These are phyloP conservation scores for Kazachstania sp. DNA, from an alignment of 1,139 yeast species.

Conservation along the genomic window DNA sequence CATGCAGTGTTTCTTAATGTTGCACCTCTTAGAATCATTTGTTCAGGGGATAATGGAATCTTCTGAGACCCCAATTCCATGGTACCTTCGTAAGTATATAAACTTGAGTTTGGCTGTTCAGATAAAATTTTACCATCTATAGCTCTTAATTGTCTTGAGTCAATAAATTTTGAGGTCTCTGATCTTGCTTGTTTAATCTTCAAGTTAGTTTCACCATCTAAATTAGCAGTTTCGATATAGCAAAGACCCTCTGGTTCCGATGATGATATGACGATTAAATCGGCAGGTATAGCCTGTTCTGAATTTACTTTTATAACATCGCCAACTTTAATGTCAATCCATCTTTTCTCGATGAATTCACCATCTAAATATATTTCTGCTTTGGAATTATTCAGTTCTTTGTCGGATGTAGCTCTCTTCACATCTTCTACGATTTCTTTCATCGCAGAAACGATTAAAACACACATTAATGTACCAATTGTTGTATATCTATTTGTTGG, in stretches of 20 bases:
- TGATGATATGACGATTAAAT: conserved; percentile 70
- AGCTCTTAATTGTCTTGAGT: conserved; percentile 52
- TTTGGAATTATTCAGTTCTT: conserved; percentile 73
- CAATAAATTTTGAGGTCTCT: conserved; percentile 69
- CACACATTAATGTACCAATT: conserved; percentile 79
- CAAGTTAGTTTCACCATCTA: conserved; percentile 96
- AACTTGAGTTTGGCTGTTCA: conserved; percentile 89
- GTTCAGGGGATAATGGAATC: conserved; percentile 81
- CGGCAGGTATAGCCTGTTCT: conserved; percentile 94
- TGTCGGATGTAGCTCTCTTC: conserved; percentile 82
- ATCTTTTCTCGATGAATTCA: conserved; percentile 54
- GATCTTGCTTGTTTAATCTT: conserved; percentile 83
- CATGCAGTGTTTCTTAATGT: conserved; percentile 89
- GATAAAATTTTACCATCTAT: conserved; percentile 56
- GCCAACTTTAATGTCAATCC: conserved; percentile 89
- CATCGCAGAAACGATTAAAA: conserved; percentile 79
- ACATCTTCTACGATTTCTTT: conserved; percentile 88
- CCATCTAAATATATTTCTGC: conserved; percentile 68
- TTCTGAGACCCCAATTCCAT: conserved; percentile 50
- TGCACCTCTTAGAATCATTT: conserved; percentile 87
- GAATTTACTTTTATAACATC: conserved; percentile 78
- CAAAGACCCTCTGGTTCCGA: conserved; percentile 98
- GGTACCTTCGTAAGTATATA: conserved; percentile 93
- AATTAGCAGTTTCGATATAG: conserved; percentile 92
- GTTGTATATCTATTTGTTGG: conserved; percentile 97